phyloP scores from a whole-genome alignment of 805 yeast species.

The Scheffersomyces amazonensis region DNA sequence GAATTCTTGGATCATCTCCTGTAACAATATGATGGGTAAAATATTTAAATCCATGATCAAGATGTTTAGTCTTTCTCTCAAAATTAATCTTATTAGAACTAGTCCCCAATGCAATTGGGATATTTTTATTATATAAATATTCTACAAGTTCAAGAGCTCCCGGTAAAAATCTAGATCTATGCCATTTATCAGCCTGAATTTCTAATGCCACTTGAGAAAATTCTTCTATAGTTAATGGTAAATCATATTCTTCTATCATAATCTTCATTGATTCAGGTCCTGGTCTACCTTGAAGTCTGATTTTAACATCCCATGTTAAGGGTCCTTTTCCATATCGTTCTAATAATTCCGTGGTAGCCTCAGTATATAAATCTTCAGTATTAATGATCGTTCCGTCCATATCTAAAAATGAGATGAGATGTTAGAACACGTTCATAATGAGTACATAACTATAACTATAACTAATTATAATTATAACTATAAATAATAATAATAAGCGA shows the following conservation, averaged over 20 bases:
- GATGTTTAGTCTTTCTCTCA: conserved; percentile 69
- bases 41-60: conserved; percentile 56
- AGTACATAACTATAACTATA: neutral
- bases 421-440: neutral
- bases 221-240: conserved; percentile 67
- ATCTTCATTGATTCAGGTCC: conserved; percentile 69
- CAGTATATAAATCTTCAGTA: conserved; percentile 90
- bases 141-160: conserved; percentile 76
- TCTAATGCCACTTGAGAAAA: conserved; percentile 49
- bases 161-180: conserved; percentile 63
- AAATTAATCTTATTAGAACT: conserved; percentile 67
- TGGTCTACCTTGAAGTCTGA: conserved; percentile 87
- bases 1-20: conserved; percentile 85
- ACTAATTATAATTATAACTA: too few relatives aligned
- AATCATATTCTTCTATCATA: conserved; percentile 63
- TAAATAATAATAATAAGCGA: too few relatives aligned
- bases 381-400: conserved; percentile 95
- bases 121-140: conserved; percentile 44
- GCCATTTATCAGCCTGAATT: conserved; percentile 64
- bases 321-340: conserved; percentile 72
- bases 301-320: conserved; percentile 86
- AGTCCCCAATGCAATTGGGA: conserved; percentile 91
- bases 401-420: conserved; percentile 48
- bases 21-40: conserved; percentile 70
- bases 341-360: conserved; percentile 65